A percentile compares a stretch with the other conserved stretches of the same genome.
phyloP scores from a whole-genome alignment of 108 stramenopile genomes.

The Discostella pseudostelligera region DNA sequence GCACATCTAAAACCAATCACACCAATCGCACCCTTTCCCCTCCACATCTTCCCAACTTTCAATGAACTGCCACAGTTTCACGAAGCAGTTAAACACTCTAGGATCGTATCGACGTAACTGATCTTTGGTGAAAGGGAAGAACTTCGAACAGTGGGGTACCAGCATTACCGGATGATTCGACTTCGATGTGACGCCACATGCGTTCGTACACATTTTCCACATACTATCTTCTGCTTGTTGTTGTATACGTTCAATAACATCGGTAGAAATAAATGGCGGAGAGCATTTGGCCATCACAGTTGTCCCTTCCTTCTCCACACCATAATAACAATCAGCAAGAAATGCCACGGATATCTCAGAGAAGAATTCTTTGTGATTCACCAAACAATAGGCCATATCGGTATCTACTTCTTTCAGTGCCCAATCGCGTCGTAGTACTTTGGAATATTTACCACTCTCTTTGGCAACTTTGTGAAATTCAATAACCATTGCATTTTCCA shows the following conservation, averaged over 20 bases:
- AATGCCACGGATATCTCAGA: slow-evolving; percentile 83
- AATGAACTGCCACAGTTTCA: slow-evolving; percentile 62
- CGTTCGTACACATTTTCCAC: slow-evolving; percentile 6
- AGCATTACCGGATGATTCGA: slow-evolving; percentile 6
- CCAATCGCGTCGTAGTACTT: slow-evolving; percentile 76
- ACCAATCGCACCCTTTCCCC: slow-evolving; percentile 18
- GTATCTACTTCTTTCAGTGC: slow-evolving; percentile 54
- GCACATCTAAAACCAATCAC: slow-evolving; percentile 26
- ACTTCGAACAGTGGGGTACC: slow-evolving; percentile 79
- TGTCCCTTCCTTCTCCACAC: slow-evolving; percentile 48
- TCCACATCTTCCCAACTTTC: slow-evolving; percentile 61
- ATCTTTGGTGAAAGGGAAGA: slow-evolving; percentile 82
- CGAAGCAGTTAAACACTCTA: slow-evolving; percentile 48
- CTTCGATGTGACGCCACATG: too few species aligned
- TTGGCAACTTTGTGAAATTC: slow-evolving; percentile 44
- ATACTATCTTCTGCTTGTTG: slow-evolving; percentile 4
- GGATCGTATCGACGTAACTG: slow-evolving; percentile 73
- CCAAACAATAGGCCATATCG: slow-evolving; percentile 76
- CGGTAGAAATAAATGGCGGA: slow-evolving; percentile 69
- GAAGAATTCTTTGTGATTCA: slow-evolving; percentile 84
- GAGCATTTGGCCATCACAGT: slow-evolving; percentile 50
- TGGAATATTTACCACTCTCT: slow-evolving; percentile 55
- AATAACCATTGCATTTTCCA: slow-evolving; percentile 55
- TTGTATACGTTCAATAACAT: slow-evolving; percentile 51
- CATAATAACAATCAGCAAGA: slow-evolving; percentile 59